Evolutionary conservation across 352 stramenopile genomes (phyloP), one percentile per base, ranked within the genome.

Genomic region (Lagenidium giganteum): DNA sequence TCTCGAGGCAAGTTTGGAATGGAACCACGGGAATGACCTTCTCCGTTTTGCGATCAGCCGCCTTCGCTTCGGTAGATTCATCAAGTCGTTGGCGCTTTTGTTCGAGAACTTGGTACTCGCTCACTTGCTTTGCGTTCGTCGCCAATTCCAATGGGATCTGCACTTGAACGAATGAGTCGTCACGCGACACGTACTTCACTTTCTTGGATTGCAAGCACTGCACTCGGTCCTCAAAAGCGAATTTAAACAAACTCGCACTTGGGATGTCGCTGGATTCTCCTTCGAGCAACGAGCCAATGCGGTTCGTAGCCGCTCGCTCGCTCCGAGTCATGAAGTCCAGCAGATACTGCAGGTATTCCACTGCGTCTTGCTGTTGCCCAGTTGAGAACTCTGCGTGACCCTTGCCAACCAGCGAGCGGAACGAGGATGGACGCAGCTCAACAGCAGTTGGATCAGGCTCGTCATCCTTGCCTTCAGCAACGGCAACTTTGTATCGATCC

Each of bases 301-400:
- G 70, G 21, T 31, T 42, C 13, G 66, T 44, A 35, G 55, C 59
- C 23, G 69, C 61, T 4, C 75, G 67, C 54, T 98, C 94, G n/a
- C 68, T 73, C 25, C 77, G 59, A 31, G 87, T 86, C 45, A 98
- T 71, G 30, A 87, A 64, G 35, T 98, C 90, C 9, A 98, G 70
- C 5, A 98, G 59, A 66, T 98, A 85, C 41, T 96, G 82, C 22
- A 99, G 81, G 58, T 98, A 99, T 59, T 99, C 95, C 12, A 93
- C 84, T 6, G 94, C 92, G 70, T 98, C 95, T 67, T 98, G 95
- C 65, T 98, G 95, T 45, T 97, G 87, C 3, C 90, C 89, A 1
- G 94, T 98, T 2, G 81, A 93, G 61, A 98, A 98, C 30, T 98
- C 94, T 3, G 86, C 61, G 63, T 98, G 93, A 41, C 91, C 79